phyloP scores from a whole-genome alignment of 106 monocot species.

The Hemerocallis citrina region DNA sequence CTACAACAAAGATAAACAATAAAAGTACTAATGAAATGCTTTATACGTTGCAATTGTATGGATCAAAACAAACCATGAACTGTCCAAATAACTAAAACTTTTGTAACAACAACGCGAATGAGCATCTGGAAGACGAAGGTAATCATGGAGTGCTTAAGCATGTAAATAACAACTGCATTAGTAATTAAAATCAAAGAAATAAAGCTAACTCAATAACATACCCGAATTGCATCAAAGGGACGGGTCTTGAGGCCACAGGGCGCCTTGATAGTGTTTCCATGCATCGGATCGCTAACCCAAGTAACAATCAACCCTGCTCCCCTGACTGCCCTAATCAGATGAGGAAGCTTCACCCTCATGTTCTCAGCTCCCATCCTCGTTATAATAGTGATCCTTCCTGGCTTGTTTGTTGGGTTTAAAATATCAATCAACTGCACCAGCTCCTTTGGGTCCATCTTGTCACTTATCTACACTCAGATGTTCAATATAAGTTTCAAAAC shows the following conservation, averaged over 20 bases:
- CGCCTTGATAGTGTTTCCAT: slow-evolving; percentile 19
- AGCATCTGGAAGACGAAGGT: background rate
- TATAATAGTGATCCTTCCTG: slow-evolving; percentile 14
- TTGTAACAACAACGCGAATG: background rate
- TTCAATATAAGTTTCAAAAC: background rate
- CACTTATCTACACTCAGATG: slow-evolving; percentile 4
- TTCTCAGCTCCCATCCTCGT: slow-evolving; percentile 18
- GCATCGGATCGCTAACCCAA: slow-evolving; percentile 20
- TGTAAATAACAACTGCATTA: background rate
- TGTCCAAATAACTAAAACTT: background rate
- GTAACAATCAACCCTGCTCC: slow-evolving; percentile 10
- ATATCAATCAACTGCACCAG: slow-evolving; percentile 17
- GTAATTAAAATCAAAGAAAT: background rate
- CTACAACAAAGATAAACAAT: background rate
- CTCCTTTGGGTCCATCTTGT: slow-evolving; percentile 19
- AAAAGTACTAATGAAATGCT: background rate
- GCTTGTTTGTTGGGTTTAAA: slow-evolving; percentile 15
- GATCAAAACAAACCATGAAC: background rate
- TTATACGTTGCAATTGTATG: background rate
- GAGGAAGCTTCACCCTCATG: slow-evolving; percentile 17
- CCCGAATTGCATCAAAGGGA: slow-evolving; percentile 17
- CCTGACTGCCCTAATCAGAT: slow-evolving; percentile 15
- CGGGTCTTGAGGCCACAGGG: slow-evolving; percentile 20
- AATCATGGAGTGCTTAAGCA: no score
- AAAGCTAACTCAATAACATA: background rate